Conservation (phyloP, 192 early-diverging fungal species). For the Dimargaris verticillata region DNA sequence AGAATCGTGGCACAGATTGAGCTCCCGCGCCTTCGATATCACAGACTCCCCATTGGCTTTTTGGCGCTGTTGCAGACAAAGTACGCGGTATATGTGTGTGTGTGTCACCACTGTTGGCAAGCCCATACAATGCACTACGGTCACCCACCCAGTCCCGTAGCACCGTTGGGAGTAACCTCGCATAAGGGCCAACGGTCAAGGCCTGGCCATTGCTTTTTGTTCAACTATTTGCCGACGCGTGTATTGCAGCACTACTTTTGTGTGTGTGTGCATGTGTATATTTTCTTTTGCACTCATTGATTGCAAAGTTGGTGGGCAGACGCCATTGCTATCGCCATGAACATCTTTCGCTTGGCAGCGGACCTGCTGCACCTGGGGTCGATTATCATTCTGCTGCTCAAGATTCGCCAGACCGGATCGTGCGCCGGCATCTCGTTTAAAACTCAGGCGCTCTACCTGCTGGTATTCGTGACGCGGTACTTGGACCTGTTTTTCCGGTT, state of each 20-base stretch:
- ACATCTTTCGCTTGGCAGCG: slow-evolving; percentile 77
- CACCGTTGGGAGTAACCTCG: no score
- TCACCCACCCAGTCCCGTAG: no score
- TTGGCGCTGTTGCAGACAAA: no score
- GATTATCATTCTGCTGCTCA: slow-evolving; percentile 81
- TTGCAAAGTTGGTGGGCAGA: neutral
- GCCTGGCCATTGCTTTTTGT: neutral
- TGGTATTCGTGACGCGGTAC: slow-evolving; percentile 90
- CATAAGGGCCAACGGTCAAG: no score
- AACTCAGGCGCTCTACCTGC: slow-evolving; percentile 76
- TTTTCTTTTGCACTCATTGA: no score
- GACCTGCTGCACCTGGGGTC: slow-evolving; percentile 92
- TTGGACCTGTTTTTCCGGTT: slow-evolving; percentile 67
- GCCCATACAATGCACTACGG: no score
- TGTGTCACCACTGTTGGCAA: no score
- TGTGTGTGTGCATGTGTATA: neutral
- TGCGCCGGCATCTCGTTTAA: slow-evolving; percentile 95
- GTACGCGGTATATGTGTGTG: no score
- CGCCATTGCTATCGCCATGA: slow-evolving; percentile 41
- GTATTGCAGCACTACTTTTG: neutral
- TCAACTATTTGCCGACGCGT: neutral
- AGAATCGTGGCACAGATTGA: no score
- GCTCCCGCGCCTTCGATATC: no score
- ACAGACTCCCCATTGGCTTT: no score
- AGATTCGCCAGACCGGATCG: slow-evolving; percentile 79